Evolutionary conservation across 768 basidiomycete species (phyloP).

Genomic region (Filobasidium wieringae): DNA sequence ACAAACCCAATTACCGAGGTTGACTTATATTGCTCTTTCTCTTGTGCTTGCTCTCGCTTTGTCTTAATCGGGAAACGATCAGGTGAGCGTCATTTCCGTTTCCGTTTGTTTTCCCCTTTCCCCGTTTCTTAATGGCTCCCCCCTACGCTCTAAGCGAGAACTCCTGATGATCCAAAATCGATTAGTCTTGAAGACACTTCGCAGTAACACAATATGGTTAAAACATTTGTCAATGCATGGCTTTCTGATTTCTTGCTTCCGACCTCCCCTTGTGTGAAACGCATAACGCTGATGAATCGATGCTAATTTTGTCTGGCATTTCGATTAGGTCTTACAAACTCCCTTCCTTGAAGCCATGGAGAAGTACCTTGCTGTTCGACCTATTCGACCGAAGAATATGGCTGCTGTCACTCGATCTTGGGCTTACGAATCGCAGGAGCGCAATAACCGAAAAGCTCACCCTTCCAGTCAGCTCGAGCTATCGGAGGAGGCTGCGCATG

Average conservation of each 20-base stretch:
- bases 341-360: constrained; percentile 79
- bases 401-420: not conserved
- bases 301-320: not conserved
- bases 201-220: constrained; percentile 33
- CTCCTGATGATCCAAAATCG: constrained; percentile 56
- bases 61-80: not conserved
- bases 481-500: constrained; percentile 23
- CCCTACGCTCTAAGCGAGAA: too few species aligned
- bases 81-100: constrained; percentile 44
- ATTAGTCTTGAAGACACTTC: constrained; percentile 58
- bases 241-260: constrained; percentile 36
- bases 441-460: constrained; percentile 15
- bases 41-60: not conserved
- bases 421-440: constrained; percentile 13
- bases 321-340: constrained; percentile 51
- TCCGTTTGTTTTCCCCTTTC: constrained; percentile 16
- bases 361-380: constrained; percentile 51
- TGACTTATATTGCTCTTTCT: not conserved
- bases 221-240: constrained; percentile 40
- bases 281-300: not conserved
- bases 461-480: constrained; percentile 22
- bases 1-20: too few species aligned
- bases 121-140: too few species aligned
- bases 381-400: constrained; percentile 8
- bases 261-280: not conserved